A percentile compares a stretch with the other conserved stretches of the same genome.
phyloP scores from a whole-genome alignment of 1,284 basidiomycete species.

The Taiwanofungus camphoratus region DNA sequence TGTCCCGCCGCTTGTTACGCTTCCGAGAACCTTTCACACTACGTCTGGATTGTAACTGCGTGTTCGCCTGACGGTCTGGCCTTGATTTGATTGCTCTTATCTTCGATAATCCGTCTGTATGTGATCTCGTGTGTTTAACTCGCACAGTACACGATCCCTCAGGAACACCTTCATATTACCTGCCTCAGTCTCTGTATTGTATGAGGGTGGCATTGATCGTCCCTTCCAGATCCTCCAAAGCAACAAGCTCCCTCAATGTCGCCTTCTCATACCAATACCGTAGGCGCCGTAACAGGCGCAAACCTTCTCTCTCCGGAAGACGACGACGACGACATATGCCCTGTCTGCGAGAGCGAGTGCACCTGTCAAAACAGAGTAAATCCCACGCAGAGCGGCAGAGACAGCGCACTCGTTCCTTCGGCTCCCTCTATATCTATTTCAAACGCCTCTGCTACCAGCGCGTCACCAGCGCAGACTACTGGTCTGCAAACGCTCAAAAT shows the following conservation, averaged over 20 bases:
- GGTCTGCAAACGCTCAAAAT: slow-evolving; percentile 50
- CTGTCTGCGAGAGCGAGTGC: slow-evolving; percentile 81
- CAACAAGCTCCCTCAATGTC: slow-evolving; percentile 57
- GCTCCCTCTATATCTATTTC: slow-evolving; percentile 22
- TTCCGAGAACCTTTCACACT: slow-evolving; percentile 4
- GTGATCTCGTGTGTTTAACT: not conserved
- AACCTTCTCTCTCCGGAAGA: slow-evolving; percentile 37
- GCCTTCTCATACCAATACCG: slow-evolving; percentile 61
- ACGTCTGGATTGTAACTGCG: slow-evolving; percentile 2
- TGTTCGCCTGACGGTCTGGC: not conserved
- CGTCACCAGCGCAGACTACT: slow-evolving; percentile 23
- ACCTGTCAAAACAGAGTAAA: slow-evolving; percentile 50
- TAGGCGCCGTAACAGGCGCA: slow-evolving; percentile 34
- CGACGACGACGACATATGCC: slow-evolving; percentile 74
- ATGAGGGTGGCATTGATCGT: slow-evolving; percentile 7
- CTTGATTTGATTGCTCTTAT: not conserved
- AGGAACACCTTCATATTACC: not conserved
- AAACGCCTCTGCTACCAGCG: slow-evolving; percentile 16
- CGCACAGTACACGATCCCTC: slow-evolving; percentile 4
- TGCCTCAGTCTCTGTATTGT: not conserved
- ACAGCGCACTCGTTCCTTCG: slow-evolving; percentile 21
- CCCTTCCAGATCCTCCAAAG: slow-evolving; percentile 45
- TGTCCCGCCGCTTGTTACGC: not conserved
- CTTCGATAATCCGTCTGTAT: slow-evolving; percentile 2
- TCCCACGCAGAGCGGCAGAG: slow-evolving; percentile 23